A percentile compares a stretch with the other conserved stretches of the same genome.
Evolutionary conservation across 768 basidiomycete species (phyloP).

Genomic region (Amanita subjunquillea): DNA sequence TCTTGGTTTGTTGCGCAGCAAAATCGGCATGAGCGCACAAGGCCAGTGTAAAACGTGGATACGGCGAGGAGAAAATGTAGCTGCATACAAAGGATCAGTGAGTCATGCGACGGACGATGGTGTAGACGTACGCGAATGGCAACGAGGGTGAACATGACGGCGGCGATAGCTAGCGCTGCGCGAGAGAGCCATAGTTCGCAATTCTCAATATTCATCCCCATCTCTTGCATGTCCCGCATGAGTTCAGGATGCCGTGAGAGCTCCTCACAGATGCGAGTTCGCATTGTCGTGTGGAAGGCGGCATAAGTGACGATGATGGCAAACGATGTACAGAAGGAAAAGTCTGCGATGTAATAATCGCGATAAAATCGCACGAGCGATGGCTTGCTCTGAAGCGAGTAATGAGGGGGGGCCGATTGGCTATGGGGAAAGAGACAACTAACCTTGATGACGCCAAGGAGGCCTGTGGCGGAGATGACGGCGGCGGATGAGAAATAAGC

Average conservation of each 20-base stretch:
- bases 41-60: constrained; percentile 50
- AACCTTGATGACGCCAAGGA: constrained; percentile 64
- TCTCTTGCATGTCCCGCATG: constrained; percentile 56
- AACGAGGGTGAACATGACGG: constrained; percentile 48
- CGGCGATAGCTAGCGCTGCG: constrained; percentile 48
- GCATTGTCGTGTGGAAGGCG: constrained; percentile 43
- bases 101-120: neutral
- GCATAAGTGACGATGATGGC: constrained; percentile 47
- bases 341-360: constrained; percentile 74
- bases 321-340: constrained; percentile 55
- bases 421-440: constrained; percentile 10
- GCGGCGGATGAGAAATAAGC: constrained; percentile 60
- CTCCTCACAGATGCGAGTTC: constrained; percentile 62
- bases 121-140: constrained; percentile 49
- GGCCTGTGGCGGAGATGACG: constrained; percentile 52
- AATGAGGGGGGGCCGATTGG: neutral
- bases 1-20: constrained; percentile 6
- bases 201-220: constrained; percentile 69
- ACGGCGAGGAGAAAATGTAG: constrained; percentile 71
- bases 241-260: constrained; percentile 68
- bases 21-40: constrained; percentile 29
- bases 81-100: constrained; percentile 21
- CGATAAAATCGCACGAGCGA: constrained; percentile 70
- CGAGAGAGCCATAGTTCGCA: constrained; percentile 75
- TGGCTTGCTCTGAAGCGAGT: constrained; percentile 38